These are phyloP conservation scores for Ceratocystis smalleyi DNA, from an alignment of 2,329 filamentous ascomycete species.

Conservation along the genomic window DNA sequence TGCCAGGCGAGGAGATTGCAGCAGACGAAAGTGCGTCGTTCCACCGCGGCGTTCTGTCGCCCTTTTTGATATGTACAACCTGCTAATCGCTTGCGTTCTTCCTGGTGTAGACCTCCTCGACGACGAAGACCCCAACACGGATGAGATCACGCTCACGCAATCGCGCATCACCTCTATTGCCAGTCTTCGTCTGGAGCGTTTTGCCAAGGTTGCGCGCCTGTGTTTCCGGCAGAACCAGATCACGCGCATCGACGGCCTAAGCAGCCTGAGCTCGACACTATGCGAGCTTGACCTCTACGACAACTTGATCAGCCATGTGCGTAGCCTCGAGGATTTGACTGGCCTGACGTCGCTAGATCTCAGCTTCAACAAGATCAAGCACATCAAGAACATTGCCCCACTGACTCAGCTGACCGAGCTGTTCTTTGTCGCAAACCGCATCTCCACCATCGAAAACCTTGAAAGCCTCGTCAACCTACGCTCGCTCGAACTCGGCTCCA, in stretches of 20 bases:
- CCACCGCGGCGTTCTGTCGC: neutral
- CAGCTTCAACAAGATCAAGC: slow-evolving; percentile 98
- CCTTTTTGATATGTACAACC: neutral
- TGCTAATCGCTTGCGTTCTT: neutral
- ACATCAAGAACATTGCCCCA: slow-evolving; percentile 78
- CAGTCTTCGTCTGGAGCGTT: slow-evolving; percentile 67
- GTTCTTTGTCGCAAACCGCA: slow-evolving; percentile 91
- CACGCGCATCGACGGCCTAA: slow-evolving; percentile 60
- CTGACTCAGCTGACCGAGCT: slow-evolving; percentile 65
- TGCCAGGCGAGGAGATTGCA: slow-evolving; percentile 57
- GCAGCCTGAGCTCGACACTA: slow-evolving; percentile 48
- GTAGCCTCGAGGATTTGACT: slow-evolving; percentile 62
- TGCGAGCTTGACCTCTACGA: slow-evolving; percentile 90
- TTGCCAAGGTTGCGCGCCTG: slow-evolving; percentile 57
- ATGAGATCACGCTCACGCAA: slow-evolving; percentile 85
- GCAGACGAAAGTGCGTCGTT: slow-evolving; percentile 57
- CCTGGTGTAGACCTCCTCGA: slow-evolving; percentile 40
- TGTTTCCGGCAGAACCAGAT: slow-evolving; percentile 91
- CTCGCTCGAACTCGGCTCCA: slow-evolving; percentile 82
- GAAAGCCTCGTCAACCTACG: slow-evolving; percentile 58
- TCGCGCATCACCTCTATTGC: slow-evolving; percentile 65
- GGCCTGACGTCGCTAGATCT: slow-evolving; percentile 70
- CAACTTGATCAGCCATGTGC: slow-evolving; percentile 79
- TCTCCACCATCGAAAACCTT: slow-evolving; percentile 70
- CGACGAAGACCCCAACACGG: slow-evolving; percentile 41